These are phyloP conservation scores for Rhypophila decipiens DNA, from an alignment of 495 filamentous ascomycete genomes.

Conservation along the genomic window DNA sequence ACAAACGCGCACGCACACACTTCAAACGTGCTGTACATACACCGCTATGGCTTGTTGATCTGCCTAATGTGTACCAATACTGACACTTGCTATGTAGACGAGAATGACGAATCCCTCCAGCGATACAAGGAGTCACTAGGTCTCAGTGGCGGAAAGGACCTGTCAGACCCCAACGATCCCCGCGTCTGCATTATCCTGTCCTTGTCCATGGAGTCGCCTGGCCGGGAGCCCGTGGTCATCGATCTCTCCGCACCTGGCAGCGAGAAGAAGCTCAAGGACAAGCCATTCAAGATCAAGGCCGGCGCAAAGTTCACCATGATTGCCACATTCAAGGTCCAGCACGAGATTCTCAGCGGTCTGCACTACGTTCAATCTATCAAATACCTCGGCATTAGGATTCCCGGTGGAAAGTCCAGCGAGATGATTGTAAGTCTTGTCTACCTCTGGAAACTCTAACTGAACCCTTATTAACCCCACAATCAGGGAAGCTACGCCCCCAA, in stretches of 20 bases:
- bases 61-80: no score
- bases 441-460: neutral
- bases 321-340: conserved; percentile 87
- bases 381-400: conserved; percentile 70
- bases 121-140: conserved; percentile 97
- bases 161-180: conserved; percentile 69
- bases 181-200: conserved; percentile 85
- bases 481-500: conserved; percentile 83
- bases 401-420: conserved; percentile 75
- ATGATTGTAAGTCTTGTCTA: conserved; percentile 70
- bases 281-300: conserved; percentile 97
- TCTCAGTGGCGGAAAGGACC: conserved; percentile 53
- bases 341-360: conserved; percentile 86
- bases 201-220: conserved; percentile 73
- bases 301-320: conserved; percentile 88
- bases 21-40: no score
- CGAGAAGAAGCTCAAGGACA: conserved; percentile 65
- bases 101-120: conserved; percentile 83
- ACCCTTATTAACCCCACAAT: conserved; percentile 1
- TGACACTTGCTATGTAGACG: no score
- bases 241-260: conserved; percentile 63
- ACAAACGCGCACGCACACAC: no score
- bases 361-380: conserved; percentile 93
- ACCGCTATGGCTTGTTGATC: no score
- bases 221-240: conserved; percentile 76